These are phyloP conservation scores for Chaetomium sp. DNA, from an alignment of 2,329 filamentous ascomycete species.

Conservation along the genomic window DNA sequence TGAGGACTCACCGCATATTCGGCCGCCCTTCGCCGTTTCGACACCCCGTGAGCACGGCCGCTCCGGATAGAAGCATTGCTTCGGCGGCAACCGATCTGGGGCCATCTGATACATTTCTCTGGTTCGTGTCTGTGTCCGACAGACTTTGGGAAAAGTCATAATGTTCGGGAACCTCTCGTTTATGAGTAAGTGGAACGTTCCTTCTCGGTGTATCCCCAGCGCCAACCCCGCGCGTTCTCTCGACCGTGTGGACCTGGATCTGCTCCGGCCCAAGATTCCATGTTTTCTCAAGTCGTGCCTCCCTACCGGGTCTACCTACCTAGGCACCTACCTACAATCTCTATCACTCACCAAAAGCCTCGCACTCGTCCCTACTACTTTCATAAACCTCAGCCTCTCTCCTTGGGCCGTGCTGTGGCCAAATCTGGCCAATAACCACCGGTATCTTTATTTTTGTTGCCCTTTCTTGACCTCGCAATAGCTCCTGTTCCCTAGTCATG, in stretches of 20 bases:
- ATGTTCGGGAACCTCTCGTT: constrained; percentile 50
- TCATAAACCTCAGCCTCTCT: background rate
- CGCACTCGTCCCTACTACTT: background rate
- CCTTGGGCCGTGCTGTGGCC: background rate
- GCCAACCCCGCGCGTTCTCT: constrained; percentile 28
- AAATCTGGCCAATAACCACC: background rate
- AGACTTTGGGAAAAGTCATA: constrained; percentile 22
- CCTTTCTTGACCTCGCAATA: background rate
- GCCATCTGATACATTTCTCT: background rate
- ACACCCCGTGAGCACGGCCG: background rate
- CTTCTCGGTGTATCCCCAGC: background rate
- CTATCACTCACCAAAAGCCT: background rate
- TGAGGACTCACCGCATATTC: background rate
- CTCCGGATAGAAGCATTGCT: background rate
- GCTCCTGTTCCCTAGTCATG: background rate
- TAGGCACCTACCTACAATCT: background rate
- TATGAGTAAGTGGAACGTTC: constrained; percentile 23
- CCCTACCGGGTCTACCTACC: too few species aligned
- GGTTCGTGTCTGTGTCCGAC: background rate
- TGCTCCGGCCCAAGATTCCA: background rate
- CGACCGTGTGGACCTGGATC: constrained; percentile 4
- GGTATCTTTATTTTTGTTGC: background rate
- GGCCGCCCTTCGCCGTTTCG: background rate
- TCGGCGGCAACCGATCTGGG: background rate
- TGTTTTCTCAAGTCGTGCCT: background rate